A percentile compares a stretch with the other conserved stretches of the same genome.
phyloP scores from a whole-genome alignment of 306 rosid genomes.

The Cotoneaster glaucophyllus region DNA sequence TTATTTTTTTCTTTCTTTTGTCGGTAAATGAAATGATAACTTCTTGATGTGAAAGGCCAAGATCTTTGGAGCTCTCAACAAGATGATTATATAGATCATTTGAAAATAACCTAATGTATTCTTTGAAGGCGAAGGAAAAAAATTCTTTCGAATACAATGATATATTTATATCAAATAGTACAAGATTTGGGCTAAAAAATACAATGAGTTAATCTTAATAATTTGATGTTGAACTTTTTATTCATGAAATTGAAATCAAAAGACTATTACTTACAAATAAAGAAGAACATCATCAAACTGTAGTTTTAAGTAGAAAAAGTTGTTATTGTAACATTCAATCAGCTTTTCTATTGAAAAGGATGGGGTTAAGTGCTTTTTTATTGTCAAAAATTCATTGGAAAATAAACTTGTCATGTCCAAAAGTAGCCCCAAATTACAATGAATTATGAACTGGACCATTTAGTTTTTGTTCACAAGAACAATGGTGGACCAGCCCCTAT shows the following conservation, averaged over 20 bases:
- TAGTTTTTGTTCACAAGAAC: not conserved
- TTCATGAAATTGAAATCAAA: too few relatives aligned
- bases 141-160: too few relatives aligned
- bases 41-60: constrained; percentile 24
- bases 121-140: not conserved
- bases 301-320: not conserved
- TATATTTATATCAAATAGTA: too few relatives aligned
- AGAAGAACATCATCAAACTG: too few relatives aligned
- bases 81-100: not conserved
- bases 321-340: not conserved
- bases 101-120: not conserved
- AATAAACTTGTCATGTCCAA: not conserved
- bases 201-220: not conserved
- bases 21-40: not conserved
- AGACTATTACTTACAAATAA: too few relatives aligned
- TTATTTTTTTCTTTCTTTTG: not conserved
- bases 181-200: too few relatives aligned
- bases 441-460: constrained; percentile 11
- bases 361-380: not conserved
- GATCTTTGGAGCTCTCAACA: constrained; percentile 19
- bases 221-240: too few relatives aligned
- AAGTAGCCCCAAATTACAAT: not conserved
- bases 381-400: not conserved
- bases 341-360: not conserved
- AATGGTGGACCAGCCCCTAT: not conserved